Evolutionary conservation across 805 yeast genomes (phyloP).

Genomic region (Schizosaccharomyces lindneri): DNA sequence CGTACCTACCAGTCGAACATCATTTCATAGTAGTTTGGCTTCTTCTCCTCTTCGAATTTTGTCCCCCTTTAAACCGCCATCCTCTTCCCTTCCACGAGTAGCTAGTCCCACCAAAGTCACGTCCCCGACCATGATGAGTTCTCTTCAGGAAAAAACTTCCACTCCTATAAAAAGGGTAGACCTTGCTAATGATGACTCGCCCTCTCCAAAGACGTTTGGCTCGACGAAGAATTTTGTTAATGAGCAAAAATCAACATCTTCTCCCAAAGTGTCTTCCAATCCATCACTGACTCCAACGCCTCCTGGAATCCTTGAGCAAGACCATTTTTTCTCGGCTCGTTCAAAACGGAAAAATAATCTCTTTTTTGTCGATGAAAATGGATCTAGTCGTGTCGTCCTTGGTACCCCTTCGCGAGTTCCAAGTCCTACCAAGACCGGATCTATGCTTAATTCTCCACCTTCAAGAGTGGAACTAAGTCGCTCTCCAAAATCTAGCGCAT

Average conservation of each 20-base stretch:
- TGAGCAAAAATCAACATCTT: neutral
- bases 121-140: no score
- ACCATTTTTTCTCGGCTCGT: neutral
- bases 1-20: no score
- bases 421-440: neutral
- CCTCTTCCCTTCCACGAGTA: no score
- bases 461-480: neutral
- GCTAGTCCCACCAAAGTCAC: no score
- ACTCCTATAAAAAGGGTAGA: no score
- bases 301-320: neutral
- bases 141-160: no score
- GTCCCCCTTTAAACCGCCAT: no score
- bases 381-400: neutral
- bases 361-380: neutral
- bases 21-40: no score
- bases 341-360: neutral
- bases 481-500: neutral
- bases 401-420: neutral
- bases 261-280: neutral
- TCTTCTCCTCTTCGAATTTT: no score
- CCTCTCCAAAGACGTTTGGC: neutral
- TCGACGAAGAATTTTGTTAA: neutral
- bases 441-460: neutral
- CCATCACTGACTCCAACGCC: neutral
- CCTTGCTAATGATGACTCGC: no score